Base-by-base conservation (phyloP, 805 yeast species). In the Suhomyces emberorum region DNA sequence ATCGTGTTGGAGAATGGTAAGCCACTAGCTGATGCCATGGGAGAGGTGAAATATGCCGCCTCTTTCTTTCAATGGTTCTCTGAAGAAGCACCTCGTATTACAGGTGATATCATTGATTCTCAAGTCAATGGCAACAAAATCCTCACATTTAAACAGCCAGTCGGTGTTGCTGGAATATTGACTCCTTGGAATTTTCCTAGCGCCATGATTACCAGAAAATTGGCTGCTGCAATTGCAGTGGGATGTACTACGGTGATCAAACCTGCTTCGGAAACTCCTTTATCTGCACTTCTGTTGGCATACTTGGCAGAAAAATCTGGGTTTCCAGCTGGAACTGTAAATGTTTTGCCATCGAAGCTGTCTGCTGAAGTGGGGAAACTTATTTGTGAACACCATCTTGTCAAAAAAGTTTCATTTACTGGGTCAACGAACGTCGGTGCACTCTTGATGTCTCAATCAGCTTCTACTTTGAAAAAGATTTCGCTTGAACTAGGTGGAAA, bases 21-120 rank as follows among this genome's bases (percentile, higher is more conserved):
- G 58, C 75, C 89, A 1, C 59, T 70, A 10, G 71, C 77, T 1
- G 93, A 84, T 54, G 81, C 91, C n/a, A 54, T 62, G 33, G 89
- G 88, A 4, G 93, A 84, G 55, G 70, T 83, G 19, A 56, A 51
- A 33, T 79, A 80, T 47, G 81, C 83, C 7, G 82, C 87, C 1
- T 75, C 85, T 5, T 88, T 83, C 59, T 83, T 86, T 57, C 88
- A 87, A 54, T 89, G 97, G 96, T 89, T 79, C 54, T 71, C 95
- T 21, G 93, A 83, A 57, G 85, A 79, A 47, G 91, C 91, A 6
- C 84, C 88, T 26, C 72, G 88, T 48, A 58, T 75, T 18, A 64
- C 76, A 36, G 93, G 91, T n/a, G 81, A 79, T 44, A 63, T 72
- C 12, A 76, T 83, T 37, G 72, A 74, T n/a, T 74, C 87, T 2